phyloP scores from a whole-genome alignment of 257 asterid species.

The Apocynum venetum region DNA sequence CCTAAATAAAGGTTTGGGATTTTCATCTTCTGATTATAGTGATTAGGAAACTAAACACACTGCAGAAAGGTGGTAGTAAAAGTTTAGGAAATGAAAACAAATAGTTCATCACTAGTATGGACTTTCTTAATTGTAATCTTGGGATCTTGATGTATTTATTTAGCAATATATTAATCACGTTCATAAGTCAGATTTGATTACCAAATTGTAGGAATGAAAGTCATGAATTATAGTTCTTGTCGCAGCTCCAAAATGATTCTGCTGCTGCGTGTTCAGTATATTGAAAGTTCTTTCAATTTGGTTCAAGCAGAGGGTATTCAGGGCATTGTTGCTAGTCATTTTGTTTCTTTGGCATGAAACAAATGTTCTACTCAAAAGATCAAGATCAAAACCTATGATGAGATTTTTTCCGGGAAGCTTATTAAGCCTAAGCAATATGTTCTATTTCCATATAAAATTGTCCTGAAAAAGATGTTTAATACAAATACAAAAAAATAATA shows the following conservation, averaged over 20 bases:
- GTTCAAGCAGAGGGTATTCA: too few relatives aligned
- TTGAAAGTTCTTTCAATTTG: too few relatives aligned
- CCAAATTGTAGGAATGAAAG: not conserved
- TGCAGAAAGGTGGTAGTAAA: not conserved
- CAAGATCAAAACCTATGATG: too few relatives aligned
- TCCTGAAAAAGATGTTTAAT: too few relatives aligned
- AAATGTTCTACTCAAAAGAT: too few relatives aligned
- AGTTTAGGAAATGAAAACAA: slow-evolving; percentile 4
- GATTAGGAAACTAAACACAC: slow-evolving; percentile 28
- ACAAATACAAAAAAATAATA: too few relatives aligned
- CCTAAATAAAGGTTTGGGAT: slow-evolving; percentile 33
- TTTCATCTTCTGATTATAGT: slow-evolving; percentile 61
- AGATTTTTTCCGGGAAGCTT: too few relatives aligned
- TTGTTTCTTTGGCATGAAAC: too few relatives aligned
- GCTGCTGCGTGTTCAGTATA: not conserved
- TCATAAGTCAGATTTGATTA: not conserved
- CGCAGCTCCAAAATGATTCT: not conserved
- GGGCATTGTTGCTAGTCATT: too few relatives aligned
- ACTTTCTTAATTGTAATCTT: not conserved
- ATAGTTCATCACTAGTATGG: not conserved
- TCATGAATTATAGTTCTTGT: not conserved
- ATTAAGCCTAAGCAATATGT: too few relatives aligned
- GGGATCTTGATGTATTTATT: slow-evolving; percentile 1
- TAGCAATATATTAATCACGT: not conserved
- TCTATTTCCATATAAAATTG: too few relatives aligned